phyloP scores from a whole-genome alignment of 768 basidiomycete genomes.

The Lentinula edodes region DNA sequence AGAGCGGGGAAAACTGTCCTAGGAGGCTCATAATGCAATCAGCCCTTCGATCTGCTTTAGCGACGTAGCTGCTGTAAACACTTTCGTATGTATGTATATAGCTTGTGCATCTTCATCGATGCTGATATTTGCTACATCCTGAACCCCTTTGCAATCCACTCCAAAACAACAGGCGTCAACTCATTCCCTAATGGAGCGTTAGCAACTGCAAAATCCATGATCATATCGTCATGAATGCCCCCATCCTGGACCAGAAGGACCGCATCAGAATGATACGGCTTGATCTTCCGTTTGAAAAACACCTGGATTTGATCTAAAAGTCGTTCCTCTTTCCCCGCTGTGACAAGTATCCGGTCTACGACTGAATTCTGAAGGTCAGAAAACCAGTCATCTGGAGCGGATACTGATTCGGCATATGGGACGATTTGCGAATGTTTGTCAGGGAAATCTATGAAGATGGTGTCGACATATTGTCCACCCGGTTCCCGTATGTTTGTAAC shows the following conservation, averaged over 20 bases:
- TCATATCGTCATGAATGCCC: constrained; percentile 33
- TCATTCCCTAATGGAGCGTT: background rate
- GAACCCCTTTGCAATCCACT: constrained; percentile 1
- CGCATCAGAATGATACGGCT: constrained; percentile 10
- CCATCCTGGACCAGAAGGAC: constrained; percentile 22
- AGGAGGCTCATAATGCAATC: too few relatives aligned
- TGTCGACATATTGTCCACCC: constrained; percentile 1
- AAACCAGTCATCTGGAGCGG: constrained; percentile 31
- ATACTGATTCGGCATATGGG: constrained; percentile 23
- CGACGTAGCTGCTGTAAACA: too few relatives aligned
- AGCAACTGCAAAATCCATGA: constrained; percentile 17
- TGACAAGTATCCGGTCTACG: constrained; percentile 30
- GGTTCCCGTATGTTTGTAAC: constrained; percentile 22
- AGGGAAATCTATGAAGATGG: background rate
- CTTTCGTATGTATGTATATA: too few relatives aligned
- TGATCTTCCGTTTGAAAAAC: background rate
- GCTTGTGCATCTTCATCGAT: too few relatives aligned
- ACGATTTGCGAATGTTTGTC: background rate
- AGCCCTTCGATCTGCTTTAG: too few relatives aligned
- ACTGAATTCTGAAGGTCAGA: constrained; percentile 19
- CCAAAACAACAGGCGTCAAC: background rate
- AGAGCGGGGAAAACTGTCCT: too few relatives aligned
- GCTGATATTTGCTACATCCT: background rate
- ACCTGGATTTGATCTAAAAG: constrained; percentile 25
- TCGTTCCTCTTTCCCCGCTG: constrained; percentile 28